These are phyloP conservation scores for Clitoria ternatea DNA, from an alignment of 306 rosid species.

Conservation along the genomic window DNA sequence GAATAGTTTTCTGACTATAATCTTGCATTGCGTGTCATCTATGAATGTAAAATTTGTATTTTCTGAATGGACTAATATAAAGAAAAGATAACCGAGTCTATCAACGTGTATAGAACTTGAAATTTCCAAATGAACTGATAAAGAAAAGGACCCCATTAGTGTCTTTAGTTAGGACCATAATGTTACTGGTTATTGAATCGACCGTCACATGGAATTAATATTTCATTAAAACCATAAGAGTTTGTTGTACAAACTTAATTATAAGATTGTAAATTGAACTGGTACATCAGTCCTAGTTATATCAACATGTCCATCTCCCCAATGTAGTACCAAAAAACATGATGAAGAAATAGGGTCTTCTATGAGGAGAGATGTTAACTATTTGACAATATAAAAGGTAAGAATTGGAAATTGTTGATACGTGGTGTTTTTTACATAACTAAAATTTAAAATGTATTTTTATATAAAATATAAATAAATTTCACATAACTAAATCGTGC, in stretches of 20 bases:
- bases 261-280: constrained; percentile 20
- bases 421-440: no score
- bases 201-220: background rate
- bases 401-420: no score
- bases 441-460: background rate
- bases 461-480: no score
- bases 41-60: constrained; percentile 3
- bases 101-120: constrained; percentile 5
- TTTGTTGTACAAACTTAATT: constrained; percentile 13
- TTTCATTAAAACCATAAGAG: constrained; percentile 20
- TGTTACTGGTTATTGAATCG: constrained; percentile 2
- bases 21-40: constrained; percentile 14
- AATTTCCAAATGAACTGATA: constrained; percentile 15
- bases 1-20: background rate
- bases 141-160: constrained; percentile 5
- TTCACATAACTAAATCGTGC: no score
- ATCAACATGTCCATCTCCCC: background rate
- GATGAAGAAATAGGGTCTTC: constrained; percentile 4
- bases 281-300: background rate
- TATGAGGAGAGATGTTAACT: background rate
- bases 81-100: background rate
- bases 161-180: constrained; percentile 2
- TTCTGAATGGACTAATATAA: constrained; percentile 4
- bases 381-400: background rate
- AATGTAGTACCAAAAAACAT: background rate